phyloP scores from a whole-genome alignment of 257 asterid genomes.

The Solanum habrochaites region DNA sequence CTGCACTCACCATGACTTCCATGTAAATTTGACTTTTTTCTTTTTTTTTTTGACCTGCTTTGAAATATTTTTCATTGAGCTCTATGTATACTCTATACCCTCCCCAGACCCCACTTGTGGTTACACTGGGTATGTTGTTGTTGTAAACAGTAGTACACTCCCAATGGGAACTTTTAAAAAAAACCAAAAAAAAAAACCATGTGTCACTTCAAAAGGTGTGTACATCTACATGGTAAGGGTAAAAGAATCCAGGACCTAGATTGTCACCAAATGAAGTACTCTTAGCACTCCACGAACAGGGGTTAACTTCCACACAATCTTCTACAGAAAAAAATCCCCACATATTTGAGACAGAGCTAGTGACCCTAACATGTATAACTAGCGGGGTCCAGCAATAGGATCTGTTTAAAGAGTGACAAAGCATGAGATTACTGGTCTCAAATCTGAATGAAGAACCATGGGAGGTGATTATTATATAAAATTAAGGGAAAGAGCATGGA shows the following conservation, averaged over 20 bases:
- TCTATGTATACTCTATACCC: background rate
- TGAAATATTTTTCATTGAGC: background rate
- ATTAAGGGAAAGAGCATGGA: background rate
- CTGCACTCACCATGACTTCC: background rate
- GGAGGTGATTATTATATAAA: background rate
- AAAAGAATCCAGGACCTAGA: background rate
- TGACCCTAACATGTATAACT: background rate
- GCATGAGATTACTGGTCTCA: background rate
- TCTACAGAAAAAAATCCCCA: background rate
- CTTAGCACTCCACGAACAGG: background rate
- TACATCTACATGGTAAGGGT: background rate
- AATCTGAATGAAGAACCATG: background rate
- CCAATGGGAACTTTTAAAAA: background rate
- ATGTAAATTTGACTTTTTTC: background rate
- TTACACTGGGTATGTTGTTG: background rate
- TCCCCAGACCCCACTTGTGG: background rate
- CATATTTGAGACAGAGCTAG: background rate
- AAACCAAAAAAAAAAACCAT: background rate
- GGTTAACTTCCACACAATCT: background rate
- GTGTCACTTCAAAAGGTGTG: background rate
- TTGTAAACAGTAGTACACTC: background rate
- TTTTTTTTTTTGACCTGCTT: background rate
- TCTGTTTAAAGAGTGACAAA: background rate
- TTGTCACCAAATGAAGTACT: background rate
- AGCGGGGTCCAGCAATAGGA: background rate